These are phyloP conservation scores for Boletus rubescentipes DNA, from an alignment of 768 basidiomycete species.

Conservation along the genomic window DNA sequence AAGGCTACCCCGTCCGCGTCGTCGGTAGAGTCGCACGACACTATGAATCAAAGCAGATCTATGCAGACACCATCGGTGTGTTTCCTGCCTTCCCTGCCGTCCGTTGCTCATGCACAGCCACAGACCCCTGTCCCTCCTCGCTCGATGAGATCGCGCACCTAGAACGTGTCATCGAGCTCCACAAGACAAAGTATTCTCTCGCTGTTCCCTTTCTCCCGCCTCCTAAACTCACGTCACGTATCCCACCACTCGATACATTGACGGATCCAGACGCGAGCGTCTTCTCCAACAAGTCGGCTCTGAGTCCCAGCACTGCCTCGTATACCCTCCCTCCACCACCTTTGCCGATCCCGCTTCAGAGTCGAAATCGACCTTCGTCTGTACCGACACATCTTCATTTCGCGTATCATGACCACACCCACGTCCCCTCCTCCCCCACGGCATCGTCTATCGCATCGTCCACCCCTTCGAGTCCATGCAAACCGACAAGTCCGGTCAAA, in stretches of 20 bases:
- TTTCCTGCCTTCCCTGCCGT: neutral
- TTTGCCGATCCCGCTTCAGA: slow-evolving; percentile 9
- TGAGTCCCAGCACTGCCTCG: neutral
- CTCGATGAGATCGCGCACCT: slow-evolving; percentile 65
- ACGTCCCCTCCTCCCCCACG: slow-evolving; percentile 21
- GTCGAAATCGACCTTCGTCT: slow-evolving; percentile 1
- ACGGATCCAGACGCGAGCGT: neutral
- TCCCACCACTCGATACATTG: neutral
- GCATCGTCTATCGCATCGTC: slow-evolving; percentile 27
- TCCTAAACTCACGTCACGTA: slow-evolving; percentile 11
- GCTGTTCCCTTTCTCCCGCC: slow-evolving; percentile 47
- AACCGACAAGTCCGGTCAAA: slow-evolving; percentile 25
- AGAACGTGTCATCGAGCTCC: slow-evolving; percentile 50
- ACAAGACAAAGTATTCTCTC: slow-evolving; percentile 50
- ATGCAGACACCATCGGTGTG: slow-evolving; percentile 53
- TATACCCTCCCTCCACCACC: slow-evolving; percentile 18
- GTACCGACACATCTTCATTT: neutral
- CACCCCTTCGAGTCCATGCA: slow-evolving; percentile 31
- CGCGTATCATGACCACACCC: neutral
- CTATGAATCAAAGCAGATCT: slow-evolving; percentile 45
- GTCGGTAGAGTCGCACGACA: slow-evolving; percentile 45
- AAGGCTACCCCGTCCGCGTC: slow-evolving; percentile 49
- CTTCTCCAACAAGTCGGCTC: slow-evolving; percentile 11
- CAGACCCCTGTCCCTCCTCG: slow-evolving; percentile 46
- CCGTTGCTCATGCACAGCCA: neutral